Percentiles rank a stretch among this genome's conserved stretches.
Evolutionary conservation across 2,329 filamentous ascomycete genomes (phyloP).

Genomic region (Trichoderma sp.): DNA sequence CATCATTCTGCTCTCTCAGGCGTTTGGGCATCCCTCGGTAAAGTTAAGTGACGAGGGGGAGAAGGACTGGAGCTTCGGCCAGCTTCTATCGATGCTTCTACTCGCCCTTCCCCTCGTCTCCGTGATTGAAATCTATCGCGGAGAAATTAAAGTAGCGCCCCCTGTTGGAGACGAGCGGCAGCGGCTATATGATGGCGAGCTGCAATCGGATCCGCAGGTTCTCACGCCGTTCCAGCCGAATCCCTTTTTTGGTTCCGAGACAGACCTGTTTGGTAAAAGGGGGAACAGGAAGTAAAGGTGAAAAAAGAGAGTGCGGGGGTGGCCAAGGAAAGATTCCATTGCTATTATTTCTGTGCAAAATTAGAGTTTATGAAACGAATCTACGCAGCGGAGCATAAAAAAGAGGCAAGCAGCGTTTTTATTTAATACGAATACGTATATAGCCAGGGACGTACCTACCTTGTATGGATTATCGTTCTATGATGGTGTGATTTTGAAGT

Average conservation of each 20-base stretch:
- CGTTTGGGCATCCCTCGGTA: slow-evolving; percentile 55
- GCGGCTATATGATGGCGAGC: slow-evolving; percentile 42
- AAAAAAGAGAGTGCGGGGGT: neutral
- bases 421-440: neutral
- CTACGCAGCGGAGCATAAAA: neutral
- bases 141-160: slow-evolving; percentile 44
- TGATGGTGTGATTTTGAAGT: neutral
- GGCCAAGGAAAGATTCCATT: neutral
- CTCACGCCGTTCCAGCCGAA: slow-evolving; percentile 42
- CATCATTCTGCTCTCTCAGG: slow-evolving; percentile 56
- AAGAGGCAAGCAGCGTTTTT: neutral
- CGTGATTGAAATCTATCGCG: slow-evolving; percentile 56
- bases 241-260: slow-evolving; percentile 42
- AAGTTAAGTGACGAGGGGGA: slow-evolving; percentile 51
- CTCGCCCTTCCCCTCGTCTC: slow-evolving; percentile 59
- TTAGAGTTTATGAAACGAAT: neutral
- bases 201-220: slow-evolving; percentile 30
- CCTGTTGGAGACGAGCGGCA: slow-evolving; percentile 41
- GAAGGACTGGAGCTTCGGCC: slow-evolving; percentile 60
- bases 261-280: slow-evolving; percentile 37
- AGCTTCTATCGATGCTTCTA: slow-evolving; percentile 58
- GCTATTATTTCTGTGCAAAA: neutral
- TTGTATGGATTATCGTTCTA: neutral
- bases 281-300: neutral
- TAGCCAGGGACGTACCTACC: neutral